Evolutionary conservation across 148 eudicot genomes (phyloP), one percentile per base, ranked within the genome.

Genomic region (Euryodendron excelsum): DNA sequence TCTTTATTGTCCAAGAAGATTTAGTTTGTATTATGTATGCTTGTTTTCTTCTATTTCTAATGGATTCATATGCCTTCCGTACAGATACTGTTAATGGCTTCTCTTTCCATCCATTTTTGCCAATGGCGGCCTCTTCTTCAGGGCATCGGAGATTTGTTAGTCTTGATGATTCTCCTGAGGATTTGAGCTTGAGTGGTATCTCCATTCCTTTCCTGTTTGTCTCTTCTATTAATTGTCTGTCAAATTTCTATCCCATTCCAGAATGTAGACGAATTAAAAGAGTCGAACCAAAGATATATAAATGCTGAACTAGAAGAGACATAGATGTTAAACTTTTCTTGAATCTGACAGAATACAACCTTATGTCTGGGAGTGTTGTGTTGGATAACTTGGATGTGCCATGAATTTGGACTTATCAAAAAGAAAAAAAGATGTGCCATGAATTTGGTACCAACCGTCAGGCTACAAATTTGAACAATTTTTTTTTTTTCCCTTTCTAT

Each of bases 31-130:
- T n/a, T 33, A 44, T 28, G 20, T 28, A 34, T n/a, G 2, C 31
- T 36, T 59, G 37, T 36, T 62, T 27, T 2, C 53, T 68, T 48
- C 5, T 31, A 8, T 23, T n/a, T 56, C 44, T 76, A 36, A 81
- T 14, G 47, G 69, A 41, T 44, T 37, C 58, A 7, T 31, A 70
- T 80, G 23, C 4, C 82, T 84, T 58, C 60, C 39, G 65, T 82
- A 23, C 90, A 96, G 99, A 96, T 83, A 96, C 98, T n/a, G 90
- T 96, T 34, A 96, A 86, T 85, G 93, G 98, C 30, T 89, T 96
- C 74, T 72, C 91, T 37, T 96, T 93, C 85, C 98, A 96, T 82
- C 99, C 99, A 34, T 96, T 61, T 79, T 86, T 93, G 36, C 92
- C 99, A 63, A 92, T 96, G 99, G 98, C 96, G 3, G 96, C 90